phyloP scores from a whole-genome alignment of 441 rosid species.

The Hura crepitans region DNA sequence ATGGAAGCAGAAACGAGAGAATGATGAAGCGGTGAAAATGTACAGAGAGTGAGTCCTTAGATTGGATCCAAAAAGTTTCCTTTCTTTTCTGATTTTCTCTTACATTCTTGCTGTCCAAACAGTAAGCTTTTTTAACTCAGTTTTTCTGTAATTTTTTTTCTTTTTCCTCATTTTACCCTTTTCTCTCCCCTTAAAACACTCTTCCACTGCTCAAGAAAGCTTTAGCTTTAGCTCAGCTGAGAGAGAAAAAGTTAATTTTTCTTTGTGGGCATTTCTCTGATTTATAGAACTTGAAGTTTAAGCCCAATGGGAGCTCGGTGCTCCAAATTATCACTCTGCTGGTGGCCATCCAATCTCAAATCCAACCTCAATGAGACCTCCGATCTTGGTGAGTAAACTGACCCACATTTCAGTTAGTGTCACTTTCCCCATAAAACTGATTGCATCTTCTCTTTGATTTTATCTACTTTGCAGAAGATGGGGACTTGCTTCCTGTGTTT shows the following conservation, averaged over 20 bases:
- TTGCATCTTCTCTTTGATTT: neutral
- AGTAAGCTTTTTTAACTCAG: constrained; percentile 15
- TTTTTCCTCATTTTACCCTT: neutral
- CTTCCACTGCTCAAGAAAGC: constrained; percentile 22
- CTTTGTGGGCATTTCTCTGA: constrained; percentile 7
- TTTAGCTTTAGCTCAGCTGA: neutral
- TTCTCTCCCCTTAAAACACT: constrained; percentile 33
- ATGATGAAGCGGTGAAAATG: constrained; percentile 30
- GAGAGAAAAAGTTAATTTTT: neutral
- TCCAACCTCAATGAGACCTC: constrained; percentile 55
- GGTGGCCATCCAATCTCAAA: constrained; percentile 72
- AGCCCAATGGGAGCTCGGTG: constrained; percentile 79
- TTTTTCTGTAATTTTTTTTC: constrained; percentile 25
- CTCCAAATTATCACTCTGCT: constrained; percentile 87
- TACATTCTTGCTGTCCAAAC: constrained; percentile 46
- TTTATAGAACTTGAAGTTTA: constrained; percentile 6
- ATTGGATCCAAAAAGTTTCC: constrained; percentile 46
- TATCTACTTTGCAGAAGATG: constrained; percentile 47
- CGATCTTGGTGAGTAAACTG: constrained; percentile 54
- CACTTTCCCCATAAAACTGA: constrained; percentile 28
- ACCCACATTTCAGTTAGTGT: constrained; percentile 23
- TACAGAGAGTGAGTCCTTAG: constrained; percentile 31
- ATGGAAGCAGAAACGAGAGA: constrained; percentile 25
- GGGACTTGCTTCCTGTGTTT: constrained; percentile 58
- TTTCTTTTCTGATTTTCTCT: constrained; percentile 24